These are phyloP conservation scores for Aspergillus olivimuriae DNA, from an alignment of 495 filamentous ascomycete species.

Conservation along the genomic window DNA sequence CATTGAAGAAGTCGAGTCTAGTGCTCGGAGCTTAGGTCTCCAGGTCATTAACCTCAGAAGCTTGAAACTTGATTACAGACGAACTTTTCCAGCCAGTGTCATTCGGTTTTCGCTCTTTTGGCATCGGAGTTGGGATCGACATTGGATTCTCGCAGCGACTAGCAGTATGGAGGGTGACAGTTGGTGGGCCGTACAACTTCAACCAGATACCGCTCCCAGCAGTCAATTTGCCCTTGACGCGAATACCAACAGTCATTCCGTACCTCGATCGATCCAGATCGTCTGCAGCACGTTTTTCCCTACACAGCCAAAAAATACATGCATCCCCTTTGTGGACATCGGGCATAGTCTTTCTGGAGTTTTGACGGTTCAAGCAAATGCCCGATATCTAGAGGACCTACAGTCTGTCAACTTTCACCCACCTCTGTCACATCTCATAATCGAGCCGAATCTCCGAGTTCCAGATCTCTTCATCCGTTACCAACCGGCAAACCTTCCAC, in stretches of 20 bases:
- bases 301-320: conserved; percentile 13
- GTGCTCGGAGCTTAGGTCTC: conserved; percentile 58
- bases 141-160: conserved; percentile 64
- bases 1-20: conserved; percentile 56
- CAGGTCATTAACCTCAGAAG: conserved; percentile 45
- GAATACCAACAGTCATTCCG: conserved; percentile 2
- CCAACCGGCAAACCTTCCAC: conserved; percentile 24
- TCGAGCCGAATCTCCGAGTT: conserved; percentile 23
- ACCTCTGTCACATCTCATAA: conserved; percentile 26
- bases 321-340: conserved; percentile 30
- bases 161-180: conserved; percentile 66
- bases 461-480: conserved; percentile 36
- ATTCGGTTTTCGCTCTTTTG: conserved; percentile 58
- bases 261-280: conserved; percentile 20
- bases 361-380: conserved; percentile 37
- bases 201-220: conserved; percentile 12
- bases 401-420: conserved; percentile 27
- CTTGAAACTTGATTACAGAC: conserved; percentile 51
- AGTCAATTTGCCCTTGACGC: conserved; percentile 3
- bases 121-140: conserved; percentile 52
- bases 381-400: conserved; percentile 30
- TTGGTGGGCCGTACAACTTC: conserved; percentile 68
- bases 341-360: conserved; percentile 35
- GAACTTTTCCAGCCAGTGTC: conserved; percentile 53
- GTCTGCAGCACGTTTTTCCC: conserved; percentile 23